Base-by-base conservation (phyloP, 2,329 filamentous ascomycete genomes). In the Trichocomaceae sp. region DNA sequence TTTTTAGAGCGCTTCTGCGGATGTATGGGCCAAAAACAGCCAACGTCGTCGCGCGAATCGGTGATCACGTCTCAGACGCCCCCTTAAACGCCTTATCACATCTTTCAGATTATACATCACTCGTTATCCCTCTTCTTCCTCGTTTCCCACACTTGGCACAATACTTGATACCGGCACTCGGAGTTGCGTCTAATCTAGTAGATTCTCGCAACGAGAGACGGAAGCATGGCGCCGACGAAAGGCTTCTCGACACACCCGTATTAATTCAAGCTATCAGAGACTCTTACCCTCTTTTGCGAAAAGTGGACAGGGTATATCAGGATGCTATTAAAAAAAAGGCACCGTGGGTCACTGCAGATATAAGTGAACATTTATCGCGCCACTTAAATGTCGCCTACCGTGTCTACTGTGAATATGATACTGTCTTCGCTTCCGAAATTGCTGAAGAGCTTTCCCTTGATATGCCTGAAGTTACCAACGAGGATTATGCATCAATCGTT, bases 311-410 rank as follows among this genome's bases (percentile, higher is more conserved):
- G 15, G 62, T 62, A 20, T 73, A 73, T 49, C 72, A 75, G 54
- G 59, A 62, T 31, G 67, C 69, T 51, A 68, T 76, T 19, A 62
- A 64, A 7, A 76, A 75, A 52, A 75, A 76, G 49, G 69, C 67
- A 1, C 59, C 70, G 6, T 74, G 72, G 69, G 55, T 75, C 10
- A 71, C 71, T 3, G 70, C 69, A 47, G 74, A 77, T n/a, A 64
- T 66, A 29, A 74, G 69, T 51, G 66, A 69, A 5, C 59, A 63
- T 13, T 59, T 75, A n/a, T 58, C 75, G 42, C 66, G 68, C 20
- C 55, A 59, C 13, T 61, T 75, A 13, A 63, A 65, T 15, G 61
- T 57, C 29, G 58, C 62, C 42, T 72, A 73, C 57, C 59, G 62
- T 12, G 53, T 60, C 10, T 60, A 74, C 20, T 67, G 66, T 23